Conservation (phyloP, 768 basidiomycete genomes). For the Clitopilus hobsonii region DNA sequence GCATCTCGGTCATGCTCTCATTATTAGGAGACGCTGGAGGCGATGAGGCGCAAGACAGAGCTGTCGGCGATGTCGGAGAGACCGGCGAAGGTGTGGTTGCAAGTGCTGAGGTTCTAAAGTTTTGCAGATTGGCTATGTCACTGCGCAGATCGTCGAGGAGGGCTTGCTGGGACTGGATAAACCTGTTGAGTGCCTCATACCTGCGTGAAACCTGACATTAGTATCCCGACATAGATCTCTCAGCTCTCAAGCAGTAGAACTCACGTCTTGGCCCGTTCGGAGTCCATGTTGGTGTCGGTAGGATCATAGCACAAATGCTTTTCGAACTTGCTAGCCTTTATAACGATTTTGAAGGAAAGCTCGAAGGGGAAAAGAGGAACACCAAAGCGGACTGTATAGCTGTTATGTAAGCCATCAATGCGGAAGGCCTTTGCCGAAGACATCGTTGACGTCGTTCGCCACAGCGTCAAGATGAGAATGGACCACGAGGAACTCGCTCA, state of each 20-base stretch:
- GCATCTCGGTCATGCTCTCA: background rate
- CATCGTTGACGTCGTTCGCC: background rate
- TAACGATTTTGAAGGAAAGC: background rate
- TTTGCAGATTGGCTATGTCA: slow-evolving; percentile 56
- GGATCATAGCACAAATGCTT: background rate
- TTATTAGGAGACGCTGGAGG: background rate
- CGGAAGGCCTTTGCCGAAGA: background rate
- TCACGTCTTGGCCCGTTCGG: slow-evolving; percentile 33
- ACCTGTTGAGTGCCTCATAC: slow-evolving; percentile 62
- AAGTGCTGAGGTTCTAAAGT: slow-evolving; percentile 35
- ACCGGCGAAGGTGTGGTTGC: slow-evolving; percentile 12
- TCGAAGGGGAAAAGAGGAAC: background rate
- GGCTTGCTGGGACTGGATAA: slow-evolving; percentile 56
- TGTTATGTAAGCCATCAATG: slow-evolving; percentile 1
- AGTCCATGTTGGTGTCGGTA: slow-evolving; percentile 24
- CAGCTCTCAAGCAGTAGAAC: background rate
- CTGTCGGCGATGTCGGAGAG: slow-evolving; percentile 2
- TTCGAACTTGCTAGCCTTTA: background rate
- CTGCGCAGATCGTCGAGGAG: slow-evolving; percentile 55
- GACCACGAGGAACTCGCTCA: too few relatives aligned
- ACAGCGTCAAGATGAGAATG: background rate
- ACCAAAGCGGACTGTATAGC: background rate
- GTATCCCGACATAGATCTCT: background rate
- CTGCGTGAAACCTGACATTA: slow-evolving; percentile 23
- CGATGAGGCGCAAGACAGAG: background rate